Percentiles rank a stretch among this genome's conserved stretches.
phyloP scores from a whole-genome alignment of 202 grass and related monocot genomes.

The Saccharum hybrid region DNA sequence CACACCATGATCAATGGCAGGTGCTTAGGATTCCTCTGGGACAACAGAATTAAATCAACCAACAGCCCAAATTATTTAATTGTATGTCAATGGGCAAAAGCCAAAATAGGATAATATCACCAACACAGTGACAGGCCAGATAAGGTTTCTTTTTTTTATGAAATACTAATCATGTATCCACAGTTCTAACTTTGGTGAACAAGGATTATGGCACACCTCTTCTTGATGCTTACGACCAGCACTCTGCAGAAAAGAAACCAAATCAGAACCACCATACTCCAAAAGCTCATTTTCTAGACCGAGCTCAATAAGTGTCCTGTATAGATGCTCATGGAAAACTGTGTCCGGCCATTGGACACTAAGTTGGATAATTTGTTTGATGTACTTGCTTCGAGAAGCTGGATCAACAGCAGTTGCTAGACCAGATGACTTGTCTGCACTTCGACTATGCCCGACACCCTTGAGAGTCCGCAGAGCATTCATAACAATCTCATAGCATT shows the following conservation, averaged over 20 bases:
- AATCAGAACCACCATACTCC: constrained; percentile 91
- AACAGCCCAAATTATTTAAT: neutral
- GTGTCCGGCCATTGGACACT: constrained; percentile 83
- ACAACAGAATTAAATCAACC: constrained; percentile 14
- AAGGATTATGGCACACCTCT: constrained; percentile 57
- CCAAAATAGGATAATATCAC: constrained; percentile 1
- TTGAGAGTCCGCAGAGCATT: constrained; percentile 75
- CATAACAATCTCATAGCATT: constrained; percentile 88
- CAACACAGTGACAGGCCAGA: neutral
- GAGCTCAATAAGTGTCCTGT: constrained; percentile 76
- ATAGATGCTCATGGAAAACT: constrained; percentile 86
- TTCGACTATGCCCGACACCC: constrained; percentile 57
- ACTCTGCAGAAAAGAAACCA: constrained; percentile 90
- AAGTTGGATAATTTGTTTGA: constrained; percentile 88
- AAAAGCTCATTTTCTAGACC: constrained; percentile 94
- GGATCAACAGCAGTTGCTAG: constrained; percentile 63
- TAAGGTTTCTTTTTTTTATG: constrained; percentile 2
- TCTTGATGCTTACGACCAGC: constrained; percentile 68
- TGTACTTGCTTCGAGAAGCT: constrained; percentile 80
- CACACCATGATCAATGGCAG: neutral
- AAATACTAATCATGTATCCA: constrained; percentile 7
- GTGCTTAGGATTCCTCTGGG: neutral
- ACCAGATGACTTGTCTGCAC: constrained; percentile 45
- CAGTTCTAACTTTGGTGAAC: constrained; percentile 22
- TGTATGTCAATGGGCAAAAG: neutral